Conservation (phyloP, 2,329 filamentous ascomycete genomes). For the Botrytis squamosa region DNA sequence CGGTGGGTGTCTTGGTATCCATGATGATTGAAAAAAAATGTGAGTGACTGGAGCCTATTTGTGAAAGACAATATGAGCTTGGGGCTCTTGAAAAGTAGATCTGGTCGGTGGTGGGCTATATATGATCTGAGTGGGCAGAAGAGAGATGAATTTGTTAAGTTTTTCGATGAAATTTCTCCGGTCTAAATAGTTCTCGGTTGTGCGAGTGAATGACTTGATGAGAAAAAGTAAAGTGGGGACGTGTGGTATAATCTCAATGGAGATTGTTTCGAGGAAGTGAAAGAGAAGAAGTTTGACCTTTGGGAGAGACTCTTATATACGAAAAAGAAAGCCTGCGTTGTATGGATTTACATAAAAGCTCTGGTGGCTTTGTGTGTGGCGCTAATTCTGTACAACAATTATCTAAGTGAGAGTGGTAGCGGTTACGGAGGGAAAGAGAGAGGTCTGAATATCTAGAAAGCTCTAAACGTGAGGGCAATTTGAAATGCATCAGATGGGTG, state of each 20-base stretch:
- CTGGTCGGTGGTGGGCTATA: not conserved
- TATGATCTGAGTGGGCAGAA: not conserved
- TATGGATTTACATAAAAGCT: not conserved
- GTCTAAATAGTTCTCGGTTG: not conserved
- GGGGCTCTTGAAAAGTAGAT: not conserved
- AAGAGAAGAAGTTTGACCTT: not conserved
- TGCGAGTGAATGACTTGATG: not conserved
- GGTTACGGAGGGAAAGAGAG: too few species aligned
- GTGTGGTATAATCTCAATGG: not conserved
- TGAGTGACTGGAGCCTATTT: not conserved
- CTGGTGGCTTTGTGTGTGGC: not conserved
- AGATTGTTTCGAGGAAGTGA: not conserved
- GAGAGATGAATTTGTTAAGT: not conserved
- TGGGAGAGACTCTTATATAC: not conserved
- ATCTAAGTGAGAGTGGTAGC: not conserved
- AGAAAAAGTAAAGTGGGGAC: not conserved
- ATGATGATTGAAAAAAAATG: not conserved
- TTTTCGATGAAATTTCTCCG: not conserved
- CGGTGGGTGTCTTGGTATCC: not conserved
- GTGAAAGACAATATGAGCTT: not conserved
- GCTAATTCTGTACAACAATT: not conserved
- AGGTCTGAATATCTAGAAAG: not conserved
- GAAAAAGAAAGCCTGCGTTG: not conserved
- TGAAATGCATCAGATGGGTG: not conserved
- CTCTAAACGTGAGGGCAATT: not conserved